A percentile compares a stretch with the other conserved stretches of the same genome.
These are phyloP conservation scores for Lodderomyces margitis DNA, from an alignment of 1,139 yeast genomes.

Conservation along the genomic window DNA sequence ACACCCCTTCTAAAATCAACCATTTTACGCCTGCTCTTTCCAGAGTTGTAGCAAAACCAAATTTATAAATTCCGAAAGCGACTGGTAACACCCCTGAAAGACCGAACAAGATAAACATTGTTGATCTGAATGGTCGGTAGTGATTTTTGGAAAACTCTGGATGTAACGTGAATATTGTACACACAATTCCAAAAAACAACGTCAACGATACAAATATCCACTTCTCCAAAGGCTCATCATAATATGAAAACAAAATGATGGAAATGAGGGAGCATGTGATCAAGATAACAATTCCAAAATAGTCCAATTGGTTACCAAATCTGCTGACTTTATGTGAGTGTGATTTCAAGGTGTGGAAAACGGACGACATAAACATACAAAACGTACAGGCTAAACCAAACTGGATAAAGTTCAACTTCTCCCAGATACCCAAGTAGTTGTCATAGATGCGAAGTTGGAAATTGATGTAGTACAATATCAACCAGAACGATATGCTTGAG, in stretches of 20 bases:
- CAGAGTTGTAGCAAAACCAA: slow-evolving; percentile 39
- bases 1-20: slow-evolving; percentile 65
- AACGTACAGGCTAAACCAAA: slow-evolving; percentile 41
- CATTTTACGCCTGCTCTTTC: slow-evolving; percentile 56
- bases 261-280: slow-evolving; percentile 77
- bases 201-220: slow-evolving; percentile 50
- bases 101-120: slow-evolving; percentile 79
- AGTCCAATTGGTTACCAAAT: slow-evolving; percentile 80
- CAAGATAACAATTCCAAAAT: slow-evolving; percentile 78
- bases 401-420: slow-evolving; percentile 34
- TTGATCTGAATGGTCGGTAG: slow-evolving; percentile 76
- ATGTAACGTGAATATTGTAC: slow-evolving; percentile 64
- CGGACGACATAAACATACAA: slow-evolving; percentile 73
- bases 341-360: slow-evolving; percentile 73
- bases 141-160: slow-evolving; percentile 64
- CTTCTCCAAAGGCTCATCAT: slow-evolving; percentile 46
- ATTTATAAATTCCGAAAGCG: slow-evolving; percentile 43
- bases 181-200: slow-evolving; percentile 53
- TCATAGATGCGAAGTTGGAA: slow-evolving; percentile 37
- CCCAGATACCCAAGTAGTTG: slow-evolving; percentile 43
- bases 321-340: slow-evolving; percentile 64
- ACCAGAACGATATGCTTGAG: slow-evolving; percentile 39
- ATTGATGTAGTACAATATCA: slow-evolving; percentile 25
- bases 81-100: slow-evolving; percentile 77
- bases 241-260: slow-evolving; percentile 63